These are phyloP conservation scores for Aurifilum marmelostoma DNA, from an alignment of 2,329 filamentous ascomycete genomes.

Conservation along the genomic window DNA sequence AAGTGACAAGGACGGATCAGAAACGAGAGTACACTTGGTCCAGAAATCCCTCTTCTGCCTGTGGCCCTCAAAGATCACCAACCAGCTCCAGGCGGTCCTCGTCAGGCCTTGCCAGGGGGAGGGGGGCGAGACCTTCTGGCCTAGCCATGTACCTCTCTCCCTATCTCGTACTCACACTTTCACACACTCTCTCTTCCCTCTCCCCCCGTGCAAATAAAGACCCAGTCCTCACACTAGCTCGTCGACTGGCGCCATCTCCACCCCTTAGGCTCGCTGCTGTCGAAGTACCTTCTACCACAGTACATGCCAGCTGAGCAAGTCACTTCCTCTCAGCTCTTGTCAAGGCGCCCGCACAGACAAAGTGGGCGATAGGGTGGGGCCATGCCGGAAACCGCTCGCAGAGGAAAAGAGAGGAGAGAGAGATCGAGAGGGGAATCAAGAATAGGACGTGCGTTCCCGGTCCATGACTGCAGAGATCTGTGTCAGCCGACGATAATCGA, in stretches of 20 bases:
- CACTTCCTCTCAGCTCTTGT: not conserved
- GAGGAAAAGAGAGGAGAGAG: not conserved
- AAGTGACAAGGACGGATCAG: no score
- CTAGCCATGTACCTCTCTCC: not conserved
- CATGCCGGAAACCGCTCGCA: not conserved
- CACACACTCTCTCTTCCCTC: not conserved
- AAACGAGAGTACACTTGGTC: no score
- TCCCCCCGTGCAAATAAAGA: conserved; percentile 1
- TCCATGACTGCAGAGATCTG: not conserved
- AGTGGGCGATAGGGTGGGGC: not conserved
- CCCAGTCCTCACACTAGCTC: not conserved
- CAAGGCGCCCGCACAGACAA: not conserved
- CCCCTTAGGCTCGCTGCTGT: not conserved
- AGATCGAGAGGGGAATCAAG: not conserved
- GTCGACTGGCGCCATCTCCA: not conserved
- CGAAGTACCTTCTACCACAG: conserved; percentile 3
- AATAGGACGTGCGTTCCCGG: not conserved
- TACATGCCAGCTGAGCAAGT: not conserved
- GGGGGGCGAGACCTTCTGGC: not conserved
- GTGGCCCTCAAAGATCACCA: not conserved
- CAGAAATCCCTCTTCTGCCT: not conserved
- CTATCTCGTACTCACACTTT: not conserved
- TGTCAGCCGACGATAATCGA: not conserved
- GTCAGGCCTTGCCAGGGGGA: not conserved
- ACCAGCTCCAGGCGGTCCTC: not conserved